Evolutionary conservation across 352 stramenopile species (phyloP).

Genomic region (Pythium pyrilobum): DNA sequence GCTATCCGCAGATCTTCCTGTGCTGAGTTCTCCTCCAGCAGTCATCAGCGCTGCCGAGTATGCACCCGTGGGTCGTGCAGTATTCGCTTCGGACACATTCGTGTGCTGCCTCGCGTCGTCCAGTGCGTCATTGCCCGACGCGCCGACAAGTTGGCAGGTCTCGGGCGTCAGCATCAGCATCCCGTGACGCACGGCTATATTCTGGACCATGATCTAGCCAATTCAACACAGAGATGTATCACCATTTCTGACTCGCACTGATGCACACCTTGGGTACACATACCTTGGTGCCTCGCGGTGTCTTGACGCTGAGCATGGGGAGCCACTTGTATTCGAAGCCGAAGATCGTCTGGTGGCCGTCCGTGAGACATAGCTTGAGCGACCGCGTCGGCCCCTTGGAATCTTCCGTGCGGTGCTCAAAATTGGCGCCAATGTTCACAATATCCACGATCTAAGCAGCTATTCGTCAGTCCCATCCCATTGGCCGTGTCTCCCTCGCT

Average conservation of each 20-base stretch:
- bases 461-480: not conserved
- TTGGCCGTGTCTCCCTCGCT: not conserved
- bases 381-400: conserved; percentile 51
- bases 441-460: conserved; percentile 61
- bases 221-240: not conserved
- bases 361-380: conserved; percentile 80
- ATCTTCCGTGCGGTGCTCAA: conserved; percentile 66
- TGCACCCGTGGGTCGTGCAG: conserved; percentile 21
- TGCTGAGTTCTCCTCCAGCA: not conserved
- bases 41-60: conserved; percentile 60
- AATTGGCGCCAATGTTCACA: conserved; percentile 73
- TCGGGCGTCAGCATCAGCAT: conserved; percentile 60
- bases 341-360: conserved; percentile 68
- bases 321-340: conserved; percentile 69
- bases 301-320: conserved; percentile 43
- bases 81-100: not conserved
- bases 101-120: conserved; percentile 15
- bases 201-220: conserved; percentile 44
- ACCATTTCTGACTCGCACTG: too few species aligned
- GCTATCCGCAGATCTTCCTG: not conserved
- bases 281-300: conserved; percentile 58
- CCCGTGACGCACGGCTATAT: conserved; percentile 65
- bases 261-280: too few species aligned
- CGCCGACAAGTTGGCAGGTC: conserved; percentile 60
- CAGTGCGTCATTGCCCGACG: conserved; percentile 22